These are phyloP conservation scores for Coelastrella sp. DNA, from an alignment of 139 green algal species.

Conservation along the genomic window DNA sequence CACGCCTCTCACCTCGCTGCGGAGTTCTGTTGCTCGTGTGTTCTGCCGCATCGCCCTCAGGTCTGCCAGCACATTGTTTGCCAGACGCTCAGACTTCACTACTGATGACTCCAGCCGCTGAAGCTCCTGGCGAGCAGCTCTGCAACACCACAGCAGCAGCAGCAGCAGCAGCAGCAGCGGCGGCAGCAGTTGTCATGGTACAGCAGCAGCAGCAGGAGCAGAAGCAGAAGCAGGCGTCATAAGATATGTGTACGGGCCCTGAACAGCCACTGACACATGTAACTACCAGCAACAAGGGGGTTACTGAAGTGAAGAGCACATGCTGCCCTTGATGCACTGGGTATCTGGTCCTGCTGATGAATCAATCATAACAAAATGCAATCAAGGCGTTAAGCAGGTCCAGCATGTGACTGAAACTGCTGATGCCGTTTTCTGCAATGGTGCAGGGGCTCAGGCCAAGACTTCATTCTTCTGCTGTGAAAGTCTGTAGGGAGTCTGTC, in stretches of 20 bases:
- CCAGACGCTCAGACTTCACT: conserved; percentile 48
- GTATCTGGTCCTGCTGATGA: neutral
- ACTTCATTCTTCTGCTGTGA: too few species aligned
- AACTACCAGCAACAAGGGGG: too few species aligned
- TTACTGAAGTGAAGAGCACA: too few species aligned
- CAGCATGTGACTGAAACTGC: too few species aligned
- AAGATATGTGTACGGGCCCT: neutral
- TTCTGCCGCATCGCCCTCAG: conserved; percentile 48
- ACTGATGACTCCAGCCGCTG: conserved; percentile 50
- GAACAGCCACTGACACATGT: too few species aligned
- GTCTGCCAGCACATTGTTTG: conserved; percentile 47
- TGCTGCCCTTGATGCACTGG: neutral
- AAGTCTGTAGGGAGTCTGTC: too few species aligned
- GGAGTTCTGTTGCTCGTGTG: conserved; percentile 43
- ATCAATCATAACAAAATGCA: too few species aligned
- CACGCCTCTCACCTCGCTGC: conserved; percentile 20
- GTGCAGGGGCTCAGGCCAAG: neutral
- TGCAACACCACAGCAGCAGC: neutral
- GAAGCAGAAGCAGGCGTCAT: neutral
- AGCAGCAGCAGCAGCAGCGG: neutral
- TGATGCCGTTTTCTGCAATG: neutral
- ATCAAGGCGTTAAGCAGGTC: too few species aligned
- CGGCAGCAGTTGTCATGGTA: neutral
- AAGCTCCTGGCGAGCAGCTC: conserved; percentile 56
- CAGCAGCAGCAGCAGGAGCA: conserved; percentile 2